These are phyloP conservation scores for Heteromeles arbutifolia DNA, from an alignment of 306 rosid genomes.

Conservation along the genomic window DNA sequence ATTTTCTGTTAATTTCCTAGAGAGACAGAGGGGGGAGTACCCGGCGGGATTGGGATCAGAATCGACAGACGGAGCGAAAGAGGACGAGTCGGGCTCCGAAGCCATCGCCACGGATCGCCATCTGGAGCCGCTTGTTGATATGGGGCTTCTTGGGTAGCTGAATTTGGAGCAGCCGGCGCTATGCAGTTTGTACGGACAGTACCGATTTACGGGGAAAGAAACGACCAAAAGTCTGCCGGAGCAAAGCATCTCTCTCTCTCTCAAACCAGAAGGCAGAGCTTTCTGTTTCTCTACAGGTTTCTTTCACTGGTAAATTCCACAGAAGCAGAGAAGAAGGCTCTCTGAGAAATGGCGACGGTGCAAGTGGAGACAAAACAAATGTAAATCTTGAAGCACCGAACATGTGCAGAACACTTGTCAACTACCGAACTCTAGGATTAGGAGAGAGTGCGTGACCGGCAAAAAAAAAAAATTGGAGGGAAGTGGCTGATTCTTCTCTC, in stretches of 20 bases:
- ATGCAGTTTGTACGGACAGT: constrained; percentile 7
- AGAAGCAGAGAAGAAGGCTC: too few species aligned
- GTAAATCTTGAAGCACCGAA: too few species aligned
- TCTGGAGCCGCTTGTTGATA: constrained; percentile 15
- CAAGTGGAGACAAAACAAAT: too few species aligned
- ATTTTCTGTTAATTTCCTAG: background rate
- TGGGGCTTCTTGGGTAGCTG: constrained; percentile 4
- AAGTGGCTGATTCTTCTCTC: too few species aligned
- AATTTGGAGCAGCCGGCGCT: constrained; percentile 8
- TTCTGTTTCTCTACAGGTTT: background rate
- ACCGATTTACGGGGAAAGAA: constrained; percentile 25
- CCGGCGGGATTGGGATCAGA: constrained; percentile 45
- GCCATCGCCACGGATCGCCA: constrained; percentile 22
- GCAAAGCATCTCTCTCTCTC: constrained; percentile 29
- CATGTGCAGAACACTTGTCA: too few species aligned
- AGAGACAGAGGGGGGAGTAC: constrained; percentile 12
- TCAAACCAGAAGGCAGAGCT: background rate
- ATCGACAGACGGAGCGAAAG: constrained; percentile 53
- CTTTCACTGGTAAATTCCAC: too few species aligned
- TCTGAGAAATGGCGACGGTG: too few species aligned
- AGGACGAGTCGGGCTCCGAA: constrained; percentile 44
- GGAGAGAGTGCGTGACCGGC: too few species aligned
- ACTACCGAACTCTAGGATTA: too few species aligned
- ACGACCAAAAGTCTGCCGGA: constrained; percentile 36
- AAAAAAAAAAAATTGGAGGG: too few species aligned